A percentile compares a stretch with the other conserved stretches of the same genome.
These are phyloP conservation scores for Botrytis pseudocinerea DNA, from an alignment of 2,329 filamentous ascomycete species.

Conservation along the genomic window DNA sequence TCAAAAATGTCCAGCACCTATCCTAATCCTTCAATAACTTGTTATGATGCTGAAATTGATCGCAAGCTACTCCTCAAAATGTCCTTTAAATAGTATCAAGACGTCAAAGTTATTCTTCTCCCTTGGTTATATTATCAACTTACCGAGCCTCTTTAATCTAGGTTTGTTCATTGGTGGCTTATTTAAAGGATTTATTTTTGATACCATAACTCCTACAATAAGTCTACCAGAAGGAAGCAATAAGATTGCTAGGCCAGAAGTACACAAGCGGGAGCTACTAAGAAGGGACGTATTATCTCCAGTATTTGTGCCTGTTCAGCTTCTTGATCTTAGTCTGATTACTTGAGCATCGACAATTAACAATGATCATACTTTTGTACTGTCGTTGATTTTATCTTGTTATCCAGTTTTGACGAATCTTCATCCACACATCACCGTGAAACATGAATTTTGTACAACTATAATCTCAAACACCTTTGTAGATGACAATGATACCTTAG, in stretches of 20 bases:
- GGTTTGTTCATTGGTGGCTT: background rate
- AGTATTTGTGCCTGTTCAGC: accelerated
- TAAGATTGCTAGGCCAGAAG: background rate
- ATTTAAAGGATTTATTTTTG: background rate
- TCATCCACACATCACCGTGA: background rate
- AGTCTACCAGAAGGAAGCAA: accelerated
- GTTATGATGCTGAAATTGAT: background rate
- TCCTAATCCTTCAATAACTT: too few species aligned
- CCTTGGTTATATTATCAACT: background rate
- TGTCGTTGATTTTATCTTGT: background rate
- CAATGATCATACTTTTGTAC: too few species aligned
- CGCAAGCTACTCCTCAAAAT: background rate
- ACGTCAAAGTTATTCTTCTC: background rate
- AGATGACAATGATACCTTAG: background rate
- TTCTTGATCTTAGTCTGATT: background rate
- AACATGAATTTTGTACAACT: background rate
- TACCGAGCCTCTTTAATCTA: background rate
- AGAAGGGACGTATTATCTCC: background rate
- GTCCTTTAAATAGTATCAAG: background rate
- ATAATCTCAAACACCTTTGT: background rate
- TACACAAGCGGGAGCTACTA: too few species aligned
- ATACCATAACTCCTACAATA: background rate
- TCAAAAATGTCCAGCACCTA: background rate
- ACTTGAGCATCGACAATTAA: too few species aligned
- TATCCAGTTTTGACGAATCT: background rate